These are phyloP conservation scores for Trichoderma erinaceum DNA, from an alignment of 495 filamentous ascomycete genomes.

Conservation along the genomic window DNA sequence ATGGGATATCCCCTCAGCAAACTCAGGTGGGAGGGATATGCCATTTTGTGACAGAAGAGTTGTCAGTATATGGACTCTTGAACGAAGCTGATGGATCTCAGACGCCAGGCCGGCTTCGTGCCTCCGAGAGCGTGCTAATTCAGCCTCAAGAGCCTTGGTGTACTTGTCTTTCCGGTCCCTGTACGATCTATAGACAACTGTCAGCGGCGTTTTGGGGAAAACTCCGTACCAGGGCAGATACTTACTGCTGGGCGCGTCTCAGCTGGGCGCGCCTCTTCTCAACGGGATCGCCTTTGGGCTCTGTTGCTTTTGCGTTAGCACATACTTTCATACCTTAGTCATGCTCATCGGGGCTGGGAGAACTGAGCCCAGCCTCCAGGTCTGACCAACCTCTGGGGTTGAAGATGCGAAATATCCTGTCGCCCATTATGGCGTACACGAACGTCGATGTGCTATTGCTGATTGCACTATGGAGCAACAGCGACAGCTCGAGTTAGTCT, in stretches of 20 bases:
- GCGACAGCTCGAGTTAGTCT: not conserved
- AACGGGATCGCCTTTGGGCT: conserved; percentile 17
- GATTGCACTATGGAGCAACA: not conserved
- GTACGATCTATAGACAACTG: conserved; percentile 27
- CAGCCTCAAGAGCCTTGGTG: conserved; percentile 33
- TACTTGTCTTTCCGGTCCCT: conserved; percentile 38
- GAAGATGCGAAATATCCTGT: conserved; percentile 23
- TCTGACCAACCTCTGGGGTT: conserved; percentile 18
- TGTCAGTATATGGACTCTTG: conserved; percentile 18
- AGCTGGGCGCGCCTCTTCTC: conserved; percentile 27
- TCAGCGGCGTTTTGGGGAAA: not conserved
- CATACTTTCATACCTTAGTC: not conserved
- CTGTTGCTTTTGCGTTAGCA: conserved; percentile 8
- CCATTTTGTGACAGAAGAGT: conserved; percentile 16
- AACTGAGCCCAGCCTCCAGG: not conserved
- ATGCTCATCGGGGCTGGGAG: not conserved
- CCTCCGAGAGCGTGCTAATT: conserved; percentile 29
- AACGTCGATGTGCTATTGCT: not conserved
- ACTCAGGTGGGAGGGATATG: not conserved
- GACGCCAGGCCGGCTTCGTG: conserved; percentile 27
- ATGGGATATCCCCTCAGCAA: not conserved
- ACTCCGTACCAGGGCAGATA: not conserved
- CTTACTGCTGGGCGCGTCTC: conserved; percentile 25
- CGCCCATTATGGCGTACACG: conserved; percentile 14
- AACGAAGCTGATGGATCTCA: conserved; percentile 22